phyloP scores from a whole-genome alignment of 495 filamentous ascomycete species.

The Daldinia caldariorum region DNA sequence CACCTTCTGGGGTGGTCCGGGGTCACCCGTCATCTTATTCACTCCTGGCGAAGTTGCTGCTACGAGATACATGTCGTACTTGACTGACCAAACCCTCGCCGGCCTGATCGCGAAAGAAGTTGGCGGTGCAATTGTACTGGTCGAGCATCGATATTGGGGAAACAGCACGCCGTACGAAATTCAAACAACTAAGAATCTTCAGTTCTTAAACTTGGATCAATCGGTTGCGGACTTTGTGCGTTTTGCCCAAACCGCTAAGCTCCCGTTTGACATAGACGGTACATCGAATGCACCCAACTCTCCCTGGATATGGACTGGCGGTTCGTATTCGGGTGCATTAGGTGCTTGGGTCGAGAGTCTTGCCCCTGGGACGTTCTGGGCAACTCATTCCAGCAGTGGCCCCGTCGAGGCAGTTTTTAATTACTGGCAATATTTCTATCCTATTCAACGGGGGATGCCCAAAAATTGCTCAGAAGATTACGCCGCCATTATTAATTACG shows the following conservation, averaged over 20 bases:
- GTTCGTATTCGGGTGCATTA: conserved; percentile 70
- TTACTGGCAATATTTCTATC: conserved; percentile 71
- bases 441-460: conserved; percentile 67
- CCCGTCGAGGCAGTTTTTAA: conserved; percentile 68
- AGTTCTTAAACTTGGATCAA: conserved; percentile 67
- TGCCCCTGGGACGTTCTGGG: conserved; percentile 71
- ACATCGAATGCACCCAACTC: conserved; percentile 61
- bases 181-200: conserved; percentile 65
- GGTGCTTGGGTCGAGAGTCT: conserved; percentile 66
- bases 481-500: conserved; percentile 62
- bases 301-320: conserved; percentile 70
- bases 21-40: conserved; percentile 63
- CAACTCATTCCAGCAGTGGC: conserved; percentile 68
- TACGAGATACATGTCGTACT: conserved; percentile 61
- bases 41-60: conserved; percentile 66
- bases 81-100: conserved; percentile 59
- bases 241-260: conserved; percentile 65
- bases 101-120: conserved; percentile 62
- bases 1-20: conserved; percentile 61
- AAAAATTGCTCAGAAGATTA: conserved; percentile 70
- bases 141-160: conserved; percentile 66
- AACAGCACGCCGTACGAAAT: conserved; percentile 64
- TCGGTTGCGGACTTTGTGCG: conserved; percentile 66
- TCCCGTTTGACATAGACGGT: conserved; percentile 64
- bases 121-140: conserved; percentile 62